Base-by-base conservation (phyloP, 2,329 filamentous ascomycete species). In the Alternaria triticina region DNA sequence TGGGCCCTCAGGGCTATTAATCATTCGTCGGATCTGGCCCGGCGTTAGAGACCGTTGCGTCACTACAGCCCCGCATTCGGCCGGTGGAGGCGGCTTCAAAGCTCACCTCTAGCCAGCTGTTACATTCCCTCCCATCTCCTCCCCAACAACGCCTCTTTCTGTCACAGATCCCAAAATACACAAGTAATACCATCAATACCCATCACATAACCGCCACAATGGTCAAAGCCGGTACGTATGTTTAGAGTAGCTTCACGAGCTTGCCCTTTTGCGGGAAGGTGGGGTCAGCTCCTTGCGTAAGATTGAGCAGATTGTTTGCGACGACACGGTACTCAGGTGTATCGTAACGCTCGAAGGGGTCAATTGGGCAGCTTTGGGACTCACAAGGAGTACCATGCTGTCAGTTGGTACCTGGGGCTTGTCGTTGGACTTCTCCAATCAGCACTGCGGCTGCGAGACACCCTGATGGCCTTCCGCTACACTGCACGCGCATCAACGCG, bases 211-310 rank as follows among this genome's bases (percentile, higher is more conserved):
- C 84, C 85, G 84, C 85, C 91, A 97, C 90, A 90, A 97, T 97
- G 94, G 94, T 97, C 87, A 97, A 97, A 89, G 94, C 95, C 86
- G 93, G 93, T 97, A 89, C 80, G 91, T 88, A 27, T 65, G 46
- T 64, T 57, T 61, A 12, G 61, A 51, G 44, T 66, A 70, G 52
- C 51, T 61, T 59, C 57, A 40, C 49, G 60, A 59, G 60, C 70
- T 66, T 71, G 73, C 59, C 73, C 58, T 23, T 33, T 69, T 73
- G 62, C 45, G 74, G 71, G 54, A 74, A 75, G 69, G 78, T 72
- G 77, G 77, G 77, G 78, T 70, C 51, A 17, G 79, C 85, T 84
- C 59, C 46, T 47, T 72, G 70, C 68, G 86, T 81, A 83, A 74
- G 80, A 86, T 87, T 90, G 88, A 87, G 87, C 86, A 84, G 78